phyloP scores from a whole-genome alignment of 495 filamentous ascomycete genomes.

The Corynascus novoguineensis region DNA sequence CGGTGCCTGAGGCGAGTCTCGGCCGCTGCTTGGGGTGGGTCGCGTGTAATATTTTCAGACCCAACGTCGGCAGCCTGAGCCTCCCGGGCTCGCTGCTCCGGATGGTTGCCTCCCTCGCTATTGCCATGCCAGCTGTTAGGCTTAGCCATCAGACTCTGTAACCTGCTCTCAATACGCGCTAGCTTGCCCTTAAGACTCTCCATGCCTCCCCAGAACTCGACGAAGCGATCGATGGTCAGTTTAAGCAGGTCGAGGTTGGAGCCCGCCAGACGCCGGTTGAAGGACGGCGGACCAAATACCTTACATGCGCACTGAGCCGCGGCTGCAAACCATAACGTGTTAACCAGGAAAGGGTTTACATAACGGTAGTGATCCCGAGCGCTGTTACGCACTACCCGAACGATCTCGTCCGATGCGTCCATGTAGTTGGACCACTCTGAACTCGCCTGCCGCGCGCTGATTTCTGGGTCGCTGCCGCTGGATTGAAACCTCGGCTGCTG shows the following conservation, averaged over 20 bases:
- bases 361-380: background rate
- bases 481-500: background rate
- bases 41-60: too few species aligned
- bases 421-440: conserved; percentile 3
- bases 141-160: background rate
- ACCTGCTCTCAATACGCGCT: background rate
- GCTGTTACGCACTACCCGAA: background rate
- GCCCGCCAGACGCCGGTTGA: background rate
- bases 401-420: background rate
- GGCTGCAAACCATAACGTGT: conserved; percentile 3
- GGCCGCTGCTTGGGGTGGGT: too few species aligned
- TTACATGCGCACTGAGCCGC: background rate
- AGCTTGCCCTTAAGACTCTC: background rate
- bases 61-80: background rate
- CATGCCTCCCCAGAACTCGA: background rate
- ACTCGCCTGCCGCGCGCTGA: background rate
- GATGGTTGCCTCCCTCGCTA: too few species aligned
- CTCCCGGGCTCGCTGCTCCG: background rate
- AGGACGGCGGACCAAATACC: background rate
- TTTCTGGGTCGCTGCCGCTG: background rate
- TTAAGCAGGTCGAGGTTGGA: conserved; percentile 4
- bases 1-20: background rate
- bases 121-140: background rate
- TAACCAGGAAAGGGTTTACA: background rate
- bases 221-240: background rate